phyloP scores from a whole-genome alignment of 345 rosid species.

The Salix suchowensis region DNA sequence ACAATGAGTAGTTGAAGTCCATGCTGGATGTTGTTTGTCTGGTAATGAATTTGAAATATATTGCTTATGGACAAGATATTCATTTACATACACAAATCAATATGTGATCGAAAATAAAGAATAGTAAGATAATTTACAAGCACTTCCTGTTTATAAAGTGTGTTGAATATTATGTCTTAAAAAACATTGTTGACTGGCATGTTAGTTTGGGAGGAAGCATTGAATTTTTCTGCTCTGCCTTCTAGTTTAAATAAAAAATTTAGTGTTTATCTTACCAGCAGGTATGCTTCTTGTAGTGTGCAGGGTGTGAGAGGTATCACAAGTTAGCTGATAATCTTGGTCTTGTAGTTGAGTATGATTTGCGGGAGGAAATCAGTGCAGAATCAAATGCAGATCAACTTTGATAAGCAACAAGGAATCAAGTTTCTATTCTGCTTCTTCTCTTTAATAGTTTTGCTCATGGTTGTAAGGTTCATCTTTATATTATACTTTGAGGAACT shows the following conservation, averaged over 20 bases:
- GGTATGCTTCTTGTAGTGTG: slow-evolving; percentile 54
- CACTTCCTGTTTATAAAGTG: not conserved
- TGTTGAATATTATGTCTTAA: not conserved
- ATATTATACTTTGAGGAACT: slow-evolving; percentile 11
- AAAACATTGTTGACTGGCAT: not conserved
- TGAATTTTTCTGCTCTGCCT: not conserved
- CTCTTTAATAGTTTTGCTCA: slow-evolving; percentile 1
- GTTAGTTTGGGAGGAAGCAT: not conserved
- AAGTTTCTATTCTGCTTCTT: not conserved
- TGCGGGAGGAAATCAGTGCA: slow-evolving; percentile 44
- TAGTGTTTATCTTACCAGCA: slow-evolving; percentile 16
- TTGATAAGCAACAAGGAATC: slow-evolving; percentile 22
- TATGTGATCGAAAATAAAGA: not conserved
- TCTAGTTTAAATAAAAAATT: not conserved
- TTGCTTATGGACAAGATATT: not conserved
- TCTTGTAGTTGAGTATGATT: slow-evolving; percentile 71
- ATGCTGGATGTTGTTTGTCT: not conserved
- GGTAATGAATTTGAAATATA: not conserved
- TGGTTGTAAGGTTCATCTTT: slow-evolving; percentile 15
- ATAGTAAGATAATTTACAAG: not conserved
- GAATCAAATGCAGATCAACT: slow-evolving; percentile 41
- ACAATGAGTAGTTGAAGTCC: not conserved
- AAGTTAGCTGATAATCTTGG: slow-evolving; percentile 89
- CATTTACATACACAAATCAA: not conserved
- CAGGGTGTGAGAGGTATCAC: slow-evolving; percentile 82